Evolutionary conservation across 192 early-diverging fungal species (phyloP).

Genomic region (Backusella tarrabulga): DNA sequence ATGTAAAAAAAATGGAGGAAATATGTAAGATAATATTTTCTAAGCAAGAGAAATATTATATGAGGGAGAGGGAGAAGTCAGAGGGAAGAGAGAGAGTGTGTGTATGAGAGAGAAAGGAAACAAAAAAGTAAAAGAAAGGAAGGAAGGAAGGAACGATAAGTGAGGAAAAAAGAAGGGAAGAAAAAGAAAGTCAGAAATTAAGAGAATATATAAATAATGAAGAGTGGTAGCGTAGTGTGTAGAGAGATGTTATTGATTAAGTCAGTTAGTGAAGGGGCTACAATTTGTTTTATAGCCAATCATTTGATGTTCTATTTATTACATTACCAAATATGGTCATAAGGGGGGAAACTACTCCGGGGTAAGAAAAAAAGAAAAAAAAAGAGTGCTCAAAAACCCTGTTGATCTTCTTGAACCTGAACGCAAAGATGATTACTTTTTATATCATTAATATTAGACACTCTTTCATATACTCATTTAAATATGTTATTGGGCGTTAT

Average conservation of each 20-base stretch:
- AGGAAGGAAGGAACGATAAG: not conserved
- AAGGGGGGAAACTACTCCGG: not conserved
- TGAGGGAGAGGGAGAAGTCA: not conserved
- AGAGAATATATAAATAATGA: constrained; percentile 9
- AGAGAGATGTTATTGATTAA: not conserved
- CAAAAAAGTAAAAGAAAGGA: constrained; percentile 11
- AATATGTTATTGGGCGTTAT: not conserved
- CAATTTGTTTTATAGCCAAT: constrained; percentile 7
- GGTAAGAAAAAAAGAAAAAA: not conserved
- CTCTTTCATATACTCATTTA: not conserved
- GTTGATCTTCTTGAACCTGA: not conserved
- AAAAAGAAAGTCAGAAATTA: constrained; percentile 12
- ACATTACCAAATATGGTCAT: not conserved
- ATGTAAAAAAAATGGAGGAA: constrained; percentile 8
- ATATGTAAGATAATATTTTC: not conserved
- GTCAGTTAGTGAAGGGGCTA: not conserved
- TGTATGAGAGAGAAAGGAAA: constrained; percentile 2
- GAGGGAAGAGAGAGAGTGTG: not conserved
- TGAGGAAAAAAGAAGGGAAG: not conserved
- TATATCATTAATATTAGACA: not conserved
- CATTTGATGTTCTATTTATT: constrained; percentile 7
- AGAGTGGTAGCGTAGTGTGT: not conserved
- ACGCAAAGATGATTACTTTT: not conserved
- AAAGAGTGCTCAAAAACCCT: not conserved
- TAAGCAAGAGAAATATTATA: not conserved